Conservation (phyloP, 148 eudicot genomes). For the Nepenthes mirabilis region DNA sequence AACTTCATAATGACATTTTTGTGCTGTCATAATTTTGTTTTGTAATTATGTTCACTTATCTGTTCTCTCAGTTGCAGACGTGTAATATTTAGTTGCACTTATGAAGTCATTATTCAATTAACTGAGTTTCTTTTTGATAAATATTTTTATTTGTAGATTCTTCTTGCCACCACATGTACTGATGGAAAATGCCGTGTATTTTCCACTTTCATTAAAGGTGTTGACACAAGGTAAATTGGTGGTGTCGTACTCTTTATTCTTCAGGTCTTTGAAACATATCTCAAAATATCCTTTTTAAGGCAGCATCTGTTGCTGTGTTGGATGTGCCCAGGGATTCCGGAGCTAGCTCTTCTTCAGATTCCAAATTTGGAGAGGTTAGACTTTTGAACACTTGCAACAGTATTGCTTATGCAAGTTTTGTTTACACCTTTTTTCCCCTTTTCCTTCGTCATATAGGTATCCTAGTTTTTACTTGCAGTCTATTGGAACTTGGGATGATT, state of each 20-base stretch:
- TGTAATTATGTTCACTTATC: no score
- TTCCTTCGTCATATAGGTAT: neutral
- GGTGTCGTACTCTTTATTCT: constrained; percentile 2
- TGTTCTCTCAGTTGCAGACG: neutral
- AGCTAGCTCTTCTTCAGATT: constrained; percentile 46
- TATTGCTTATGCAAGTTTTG: neutral
- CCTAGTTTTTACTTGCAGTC: neutral
- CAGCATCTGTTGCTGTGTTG: constrained; percentile 3
- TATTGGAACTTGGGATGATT: no score
- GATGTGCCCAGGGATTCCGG: constrained; percentile 41
- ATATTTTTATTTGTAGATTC: constrained; percentile 28
- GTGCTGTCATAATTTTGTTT: no score
- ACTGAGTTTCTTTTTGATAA: neutral
- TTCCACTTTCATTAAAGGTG: constrained; percentile 95
- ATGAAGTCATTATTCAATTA: neutral
- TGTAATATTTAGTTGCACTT: neutral
- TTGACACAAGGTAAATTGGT: constrained; percentile 57
- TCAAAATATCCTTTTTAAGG: constrained; percentile 1
- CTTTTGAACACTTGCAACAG: neutral
- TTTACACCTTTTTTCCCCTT: neutral
- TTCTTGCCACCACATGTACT: constrained; percentile 93
- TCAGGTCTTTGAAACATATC: neutral
- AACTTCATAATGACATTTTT: no score
- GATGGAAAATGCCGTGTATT: constrained; percentile 98
- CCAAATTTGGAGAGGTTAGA: constrained; percentile 90